phyloP scores from a whole-genome alignment of 2,329 filamentous ascomycete species.

The Colletotrichum sp. region DNA sequence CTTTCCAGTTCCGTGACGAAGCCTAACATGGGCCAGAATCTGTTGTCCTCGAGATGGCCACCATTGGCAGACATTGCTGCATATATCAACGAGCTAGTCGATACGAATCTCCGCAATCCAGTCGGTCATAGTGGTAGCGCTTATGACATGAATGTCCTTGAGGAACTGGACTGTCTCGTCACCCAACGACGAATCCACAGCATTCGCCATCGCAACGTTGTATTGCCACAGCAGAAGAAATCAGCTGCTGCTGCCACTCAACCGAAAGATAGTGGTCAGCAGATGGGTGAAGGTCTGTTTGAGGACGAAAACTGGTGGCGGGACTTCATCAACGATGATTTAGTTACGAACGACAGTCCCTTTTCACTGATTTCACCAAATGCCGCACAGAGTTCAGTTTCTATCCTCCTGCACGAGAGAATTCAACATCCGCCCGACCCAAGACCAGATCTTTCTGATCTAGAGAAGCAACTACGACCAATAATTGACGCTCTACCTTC shows the following conservation, averaged over 20 bases:
- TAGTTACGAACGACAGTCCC: neutral
- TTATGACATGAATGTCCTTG: neutral
- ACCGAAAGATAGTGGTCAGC: neutral
- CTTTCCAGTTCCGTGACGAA: neutral
- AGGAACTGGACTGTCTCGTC: neutral
- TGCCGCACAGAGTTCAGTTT: neutral
- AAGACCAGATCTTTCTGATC: neutral
- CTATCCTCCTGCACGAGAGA: neutral
- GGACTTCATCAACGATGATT: neutral
- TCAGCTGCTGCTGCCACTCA: neutral
- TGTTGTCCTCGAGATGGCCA: neutral
- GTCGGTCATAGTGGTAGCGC: neutral
- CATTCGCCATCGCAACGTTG: neutral
- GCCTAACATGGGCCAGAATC: neutral
- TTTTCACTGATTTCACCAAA: neutral
- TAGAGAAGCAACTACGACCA: neutral
- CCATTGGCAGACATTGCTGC: neutral
- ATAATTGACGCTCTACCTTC: neutral
- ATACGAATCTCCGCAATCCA: neutral
- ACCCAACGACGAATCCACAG: neutral
- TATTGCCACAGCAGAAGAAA: neutral
- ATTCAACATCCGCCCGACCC: neutral
- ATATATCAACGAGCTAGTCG: neutral
- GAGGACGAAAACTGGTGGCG: neutral
- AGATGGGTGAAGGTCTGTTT: neutral